Evolutionary conservation across 208 protist species (phyloP).

Genomic region (Trypanosoma avium): DNA sequence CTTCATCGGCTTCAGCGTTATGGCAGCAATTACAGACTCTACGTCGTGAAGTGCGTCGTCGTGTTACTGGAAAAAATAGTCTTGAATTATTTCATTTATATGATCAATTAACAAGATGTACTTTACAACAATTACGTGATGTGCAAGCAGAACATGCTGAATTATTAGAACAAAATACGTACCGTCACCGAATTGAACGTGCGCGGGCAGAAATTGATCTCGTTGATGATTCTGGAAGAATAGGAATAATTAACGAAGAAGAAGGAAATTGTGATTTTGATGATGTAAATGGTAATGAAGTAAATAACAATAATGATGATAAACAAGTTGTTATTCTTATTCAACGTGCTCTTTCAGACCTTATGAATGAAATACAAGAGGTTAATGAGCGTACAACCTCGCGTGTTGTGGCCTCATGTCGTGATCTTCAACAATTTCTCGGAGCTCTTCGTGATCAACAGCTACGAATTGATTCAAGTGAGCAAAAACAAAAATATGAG

Average conservation of each 20-base stretch:
- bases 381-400: slow-evolving; percentile 44
- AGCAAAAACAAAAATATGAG: slow-evolving; percentile 5
- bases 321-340: background rate
- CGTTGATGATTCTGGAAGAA: background rate
- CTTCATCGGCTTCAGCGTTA: slow-evolving; percentile 19
- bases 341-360: slow-evolving; percentile 27
- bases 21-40: slow-evolving; percentile 51
- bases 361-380: slow-evolving; percentile 42
- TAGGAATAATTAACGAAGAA: background rate
- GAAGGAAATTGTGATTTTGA: background rate
- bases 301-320: slow-evolving; percentile 15
- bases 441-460: slow-evolving; percentile 43
- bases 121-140: slow-evolving; percentile 33
- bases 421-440: slow-evolving; percentile 67
- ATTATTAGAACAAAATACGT: slow-evolving; percentile 11
- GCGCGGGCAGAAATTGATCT: background rate
- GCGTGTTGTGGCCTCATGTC: slow-evolving; percentile 49
- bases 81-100: slow-evolving; percentile 71
- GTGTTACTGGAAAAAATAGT: slow-evolving; percentile 64
- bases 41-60: slow-evolving; percentile 67
- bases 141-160: slow-evolving; percentile 18
- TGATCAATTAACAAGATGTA: slow-evolving; percentile 45
- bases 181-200: background rate
- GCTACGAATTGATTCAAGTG: background rate
- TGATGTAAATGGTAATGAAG: slow-evolving; percentile 8